Evolutionary conservation across 1,139 yeast species (phyloP).

Genomic region (Scheffersomyces stambukii): DNA sequence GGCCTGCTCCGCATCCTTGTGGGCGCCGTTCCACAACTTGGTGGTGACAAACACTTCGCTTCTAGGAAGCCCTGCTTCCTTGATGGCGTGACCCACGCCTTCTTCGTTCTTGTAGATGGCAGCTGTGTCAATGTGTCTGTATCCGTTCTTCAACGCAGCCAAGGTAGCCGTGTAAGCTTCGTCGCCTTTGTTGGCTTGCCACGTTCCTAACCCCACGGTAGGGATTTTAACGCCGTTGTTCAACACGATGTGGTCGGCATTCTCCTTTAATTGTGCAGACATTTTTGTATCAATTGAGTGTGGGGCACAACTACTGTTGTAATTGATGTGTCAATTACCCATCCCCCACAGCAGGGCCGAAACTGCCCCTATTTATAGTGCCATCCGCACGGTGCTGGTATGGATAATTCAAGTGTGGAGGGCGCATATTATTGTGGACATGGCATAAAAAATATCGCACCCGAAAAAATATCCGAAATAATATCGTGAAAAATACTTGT

Average conservation of each 20-base stretch:
- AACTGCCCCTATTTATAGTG: no score
- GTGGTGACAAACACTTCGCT: conserved; percentile 74
- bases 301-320: no score
- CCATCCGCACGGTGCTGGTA: no score
- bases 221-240: conserved; percentile 68
- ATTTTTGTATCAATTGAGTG: no score
- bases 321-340: no score
- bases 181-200: conserved; percentile 58
- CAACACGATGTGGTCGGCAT: conserved; percentile 32
- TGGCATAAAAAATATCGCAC: no score
- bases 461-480: no score
- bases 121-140: conserved; percentile 79
- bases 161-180: conserved; percentile 61
- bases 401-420: no score
- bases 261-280: conserved; percentile 10
- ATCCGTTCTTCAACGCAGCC: conserved; percentile 64
- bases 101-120: conserved; percentile 63
- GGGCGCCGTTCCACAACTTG: conserved; percentile 71
- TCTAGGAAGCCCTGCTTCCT: conserved; percentile 64
- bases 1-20: conserved; percentile 55
- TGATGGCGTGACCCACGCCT: conserved; percentile 62
- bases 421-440: no score
- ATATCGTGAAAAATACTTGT: no score
- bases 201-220: conserved; percentile 74
- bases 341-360: no score